A percentile compares a stretch with the other conserved stretches of the same genome.
Evolutionary conservation across 208 protist species (phyloP).

Genomic region (Acanthamoeba sp.): DNA sequence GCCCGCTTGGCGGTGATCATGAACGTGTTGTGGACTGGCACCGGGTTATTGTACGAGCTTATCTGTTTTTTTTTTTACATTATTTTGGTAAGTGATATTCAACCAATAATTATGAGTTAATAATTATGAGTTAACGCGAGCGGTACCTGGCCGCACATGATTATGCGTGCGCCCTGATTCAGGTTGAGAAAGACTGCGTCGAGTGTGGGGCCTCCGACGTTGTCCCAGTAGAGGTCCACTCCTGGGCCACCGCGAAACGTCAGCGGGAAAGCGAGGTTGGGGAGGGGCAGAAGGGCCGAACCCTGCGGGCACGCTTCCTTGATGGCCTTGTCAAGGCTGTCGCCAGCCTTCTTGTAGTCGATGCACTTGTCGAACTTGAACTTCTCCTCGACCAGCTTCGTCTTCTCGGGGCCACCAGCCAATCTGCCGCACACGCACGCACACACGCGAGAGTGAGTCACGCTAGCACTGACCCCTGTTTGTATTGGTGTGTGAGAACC

Average conservation of each 20-base stretch:
- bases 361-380: constrained; percentile 83
- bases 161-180: constrained; percentile 41
- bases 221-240: constrained; percentile 89
- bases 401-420: constrained; percentile 82
- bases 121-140: too few species aligned
- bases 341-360: constrained; percentile 81
- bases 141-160: constrained; percentile 76
- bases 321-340: constrained; percentile 64
- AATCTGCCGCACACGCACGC: neutral
- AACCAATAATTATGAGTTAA: too few species aligned
- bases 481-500: neutral
- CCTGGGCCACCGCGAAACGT: neutral
- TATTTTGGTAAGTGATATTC: too few species aligned
- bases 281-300: too few species aligned
- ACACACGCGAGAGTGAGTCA: neutral
- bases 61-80: neutral
- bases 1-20: constrained; percentile 56
- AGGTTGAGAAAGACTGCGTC: constrained; percentile 63
- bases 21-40: constrained; percentile 63
- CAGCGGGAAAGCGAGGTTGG: too few species aligned
- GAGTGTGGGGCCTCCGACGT: constrained; percentile 84
- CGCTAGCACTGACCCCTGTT: neutral
- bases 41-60: constrained; percentile 24
- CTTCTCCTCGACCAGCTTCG: constrained; percentile 57
- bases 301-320: constrained; percentile 79